A percentile compares a stretch with the other conserved stretches of the same genome.
Evolutionary conservation across 1,284 basidiomycete genomes (phyloP).

Genomic region (Ganoderma boninense): DNA sequence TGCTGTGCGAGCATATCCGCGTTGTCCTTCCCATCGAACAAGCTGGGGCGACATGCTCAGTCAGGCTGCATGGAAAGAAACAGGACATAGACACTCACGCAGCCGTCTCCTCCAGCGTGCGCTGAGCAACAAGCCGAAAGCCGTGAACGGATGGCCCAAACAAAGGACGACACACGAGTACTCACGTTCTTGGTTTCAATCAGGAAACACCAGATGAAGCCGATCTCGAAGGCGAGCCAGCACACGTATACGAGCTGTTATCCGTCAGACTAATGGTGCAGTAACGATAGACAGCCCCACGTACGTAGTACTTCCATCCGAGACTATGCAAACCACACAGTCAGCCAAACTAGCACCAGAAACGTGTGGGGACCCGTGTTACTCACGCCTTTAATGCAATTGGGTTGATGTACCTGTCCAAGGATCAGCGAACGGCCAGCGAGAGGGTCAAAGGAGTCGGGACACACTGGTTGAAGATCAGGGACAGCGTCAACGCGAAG

Average conservation of each 20-base stretch:
- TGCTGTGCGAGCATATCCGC: slow-evolving; percentile 35
- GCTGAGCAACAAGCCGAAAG: slow-evolving; percentile 23
- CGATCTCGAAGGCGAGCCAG: slow-evolving; percentile 56
- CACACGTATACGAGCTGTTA: slow-evolving; percentile 40
- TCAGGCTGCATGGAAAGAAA: not conserved
- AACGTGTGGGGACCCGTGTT: not conserved
- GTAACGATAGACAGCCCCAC: slow-evolving; percentile 15
- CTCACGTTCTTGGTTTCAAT: slow-evolving; percentile 53
- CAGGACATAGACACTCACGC: slow-evolving; percentile 32
- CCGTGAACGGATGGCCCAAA: not conserved
- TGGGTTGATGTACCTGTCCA: slow-evolving; percentile 49
- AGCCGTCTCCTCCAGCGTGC: slow-evolving; percentile 44
- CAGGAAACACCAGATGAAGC: slow-evolving; percentile 62
- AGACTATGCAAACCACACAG: slow-evolving; percentile 24
- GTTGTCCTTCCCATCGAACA: slow-evolving; percentile 43
- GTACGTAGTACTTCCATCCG: slow-evolving; percentile 47
- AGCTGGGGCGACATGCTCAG: slow-evolving; percentile 15
- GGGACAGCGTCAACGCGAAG: slow-evolving; percentile 56
- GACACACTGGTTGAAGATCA: slow-evolving; percentile 67
- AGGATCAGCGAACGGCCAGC: not conserved
- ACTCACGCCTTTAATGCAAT: slow-evolving; percentile 47
- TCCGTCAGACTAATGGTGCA: not conserved
- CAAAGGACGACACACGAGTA: not conserved
- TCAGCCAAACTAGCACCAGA: not conserved
- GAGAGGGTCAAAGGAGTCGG: not conserved